Evolutionary conservation across 805 yeast species (phyloP), one percentile per base, ranked within the genome.

Genomic region (Trichomonascus vanleenenianus): DNA sequence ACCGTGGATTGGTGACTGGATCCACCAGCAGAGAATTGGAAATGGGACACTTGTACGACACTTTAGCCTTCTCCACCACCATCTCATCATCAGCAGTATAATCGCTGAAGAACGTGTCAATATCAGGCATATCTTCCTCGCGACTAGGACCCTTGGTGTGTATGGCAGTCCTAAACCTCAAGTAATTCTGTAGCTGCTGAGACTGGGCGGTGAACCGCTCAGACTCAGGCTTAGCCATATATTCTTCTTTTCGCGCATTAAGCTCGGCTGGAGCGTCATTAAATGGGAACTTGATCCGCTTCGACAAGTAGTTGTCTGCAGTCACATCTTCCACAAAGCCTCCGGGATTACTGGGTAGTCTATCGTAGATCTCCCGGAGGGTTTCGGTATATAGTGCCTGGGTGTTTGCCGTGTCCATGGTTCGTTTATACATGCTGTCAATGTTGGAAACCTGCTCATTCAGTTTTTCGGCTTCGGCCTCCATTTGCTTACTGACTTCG

Each of bases 21-120:
- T 61, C 54, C 20, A 25, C 60, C 37, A 53, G 50, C 16, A 49
- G 46, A 18, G 46, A 43, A 39, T 50, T 47, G 3, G 66, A 53
- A 20, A 62, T 37, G 2, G 66, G 66, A 36, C 66, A 62, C 39
- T 50, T 56, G 45, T 54, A 55, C 18, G 62, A 53, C 11, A 50
- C 48, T 3, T 42, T 45, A 19, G 50, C 56, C 19, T 49, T 52
- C 33, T 50, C 61, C 10, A 59, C 56, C 12, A 54, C 56, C 20
- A 61, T 20, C 16, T 60, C 65, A 22, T 57, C 59, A 30, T 58
- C 61, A 3, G 48, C 56, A 14, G 40, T 48, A 18, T 40, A 44
- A 36, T 54, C 53, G n/a, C 25, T 38, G 30, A 39, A 50, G 32
- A 34, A 53, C 6, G 38, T 25, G 16, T 46, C 50, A 3, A 55